These are phyloP conservation scores for Picea engelmannii DNA, from an alignment of 83 land plant species.

Conservation along the genomic window DNA sequence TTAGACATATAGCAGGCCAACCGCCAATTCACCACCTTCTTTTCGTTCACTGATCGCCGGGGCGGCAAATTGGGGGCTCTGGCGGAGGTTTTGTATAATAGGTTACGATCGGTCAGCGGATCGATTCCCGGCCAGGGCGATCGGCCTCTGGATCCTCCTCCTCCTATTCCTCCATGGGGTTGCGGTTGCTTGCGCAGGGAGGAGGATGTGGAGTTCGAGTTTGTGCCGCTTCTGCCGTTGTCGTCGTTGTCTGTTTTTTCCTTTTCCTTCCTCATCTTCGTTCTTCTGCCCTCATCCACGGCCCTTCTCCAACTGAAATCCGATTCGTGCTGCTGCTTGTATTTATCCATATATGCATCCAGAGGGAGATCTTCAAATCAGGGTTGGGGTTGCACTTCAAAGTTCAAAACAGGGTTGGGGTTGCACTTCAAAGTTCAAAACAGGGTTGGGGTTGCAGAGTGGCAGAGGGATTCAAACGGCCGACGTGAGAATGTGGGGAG, in stretches of 20 bases:
- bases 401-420: too few relatives aligned
- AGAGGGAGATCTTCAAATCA: too few relatives aligned
- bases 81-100: neutral
- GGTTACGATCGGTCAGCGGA: neutral
- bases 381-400: too few relatives aligned
- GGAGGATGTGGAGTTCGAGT: neutral
- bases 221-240: neutral
- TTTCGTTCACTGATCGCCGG: too few relatives aligned
- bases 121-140: neutral
- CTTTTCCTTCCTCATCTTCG: neutral
- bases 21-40: constrained; percentile 1
- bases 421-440: too few relatives aligned
- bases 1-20: neutral
- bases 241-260: neutral
- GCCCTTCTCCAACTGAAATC: neutral
- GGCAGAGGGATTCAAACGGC: too few relatives aligned
- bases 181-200: too few relatives aligned
- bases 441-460: too few relatives aligned
- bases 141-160: neutral
- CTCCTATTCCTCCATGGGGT: too few relatives aligned
- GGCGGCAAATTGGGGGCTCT: neutral
- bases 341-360: neutral
- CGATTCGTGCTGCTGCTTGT: too few relatives aligned
- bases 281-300: neutral
- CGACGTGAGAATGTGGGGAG: too few relatives aligned